phyloP scores from a whole-genome alignment of 805 yeast species.

The Saturnispora dispora region DNA sequence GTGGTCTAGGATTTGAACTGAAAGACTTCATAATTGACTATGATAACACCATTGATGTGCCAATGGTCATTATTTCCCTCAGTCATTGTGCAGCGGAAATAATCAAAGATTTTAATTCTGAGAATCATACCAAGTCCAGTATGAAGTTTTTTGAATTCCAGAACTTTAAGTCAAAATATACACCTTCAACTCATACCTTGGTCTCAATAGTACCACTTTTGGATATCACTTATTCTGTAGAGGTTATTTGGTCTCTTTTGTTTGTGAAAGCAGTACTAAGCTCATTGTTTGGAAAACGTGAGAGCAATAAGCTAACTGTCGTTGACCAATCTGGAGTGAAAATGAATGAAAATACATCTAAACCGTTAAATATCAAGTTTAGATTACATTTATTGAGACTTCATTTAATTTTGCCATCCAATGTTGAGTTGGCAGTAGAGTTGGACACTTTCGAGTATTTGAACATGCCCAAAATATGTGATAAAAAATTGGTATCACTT shows the following conservation, averaged over 20 bases:
- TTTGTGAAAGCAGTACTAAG: conserved; percentile 18
- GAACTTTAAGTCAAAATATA: conserved; percentile 13
- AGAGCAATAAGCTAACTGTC: not conserved
- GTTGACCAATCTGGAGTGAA: not conserved
- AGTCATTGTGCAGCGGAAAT: conserved; percentile 9
- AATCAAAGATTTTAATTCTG: conserved; percentile 18
- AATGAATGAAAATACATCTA: not conserved
- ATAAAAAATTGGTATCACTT: conserved; percentile 14
- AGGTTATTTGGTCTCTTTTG: conserved; percentile 24
- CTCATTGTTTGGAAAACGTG: conserved; percentile 3
- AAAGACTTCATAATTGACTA: conserved; percentile 2
- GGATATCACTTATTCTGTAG: conserved; percentile 23
- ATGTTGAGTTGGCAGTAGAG: conserved; percentile 23
- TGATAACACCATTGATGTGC: conserved; percentile 12
- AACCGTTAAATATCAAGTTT: conserved; percentile 13
- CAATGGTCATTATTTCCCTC: conserved; percentile 11
- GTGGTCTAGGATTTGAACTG: conserved; percentile 19
- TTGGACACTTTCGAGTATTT: conserved; percentile 21
- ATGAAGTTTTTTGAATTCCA: conserved; percentile 11
- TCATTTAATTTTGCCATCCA: conserved; percentile 21
- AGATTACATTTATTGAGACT: conserved; percentile 20
- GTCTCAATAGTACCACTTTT: conserved; percentile 20
- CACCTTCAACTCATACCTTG: conserved; percentile 12
- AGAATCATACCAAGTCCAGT: conserved; percentile 7
- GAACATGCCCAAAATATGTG: conserved; percentile 11